phyloP scores from a whole-genome alignment of 192 early-diverging fungal genomes.

The Podila verticillata region DNA sequence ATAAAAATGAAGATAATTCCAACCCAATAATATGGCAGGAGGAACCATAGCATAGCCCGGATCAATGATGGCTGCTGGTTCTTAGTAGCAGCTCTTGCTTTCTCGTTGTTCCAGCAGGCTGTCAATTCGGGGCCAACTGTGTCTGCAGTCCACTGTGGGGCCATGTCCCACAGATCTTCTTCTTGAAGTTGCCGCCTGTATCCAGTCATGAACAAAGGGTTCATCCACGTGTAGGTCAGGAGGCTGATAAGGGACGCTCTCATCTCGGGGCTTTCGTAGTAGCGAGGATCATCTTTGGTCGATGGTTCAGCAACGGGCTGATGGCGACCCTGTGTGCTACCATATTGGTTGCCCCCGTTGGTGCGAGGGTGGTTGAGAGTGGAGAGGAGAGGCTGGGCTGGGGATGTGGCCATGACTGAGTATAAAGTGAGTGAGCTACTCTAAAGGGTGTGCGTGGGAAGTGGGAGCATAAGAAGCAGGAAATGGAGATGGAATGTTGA shows the following conservation, averaged over 20 bases:
- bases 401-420: background rate
- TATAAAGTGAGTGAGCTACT: background rate
- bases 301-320: background rate
- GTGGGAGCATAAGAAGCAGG: too few relatives aligned
- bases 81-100: background rate
- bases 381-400: background rate
- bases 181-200: constrained; percentile 35
- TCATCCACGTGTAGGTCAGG: constrained; percentile 41
- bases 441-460: background rate
- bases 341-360: background rate
- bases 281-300: background rate
- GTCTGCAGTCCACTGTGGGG: constrained; percentile 21
- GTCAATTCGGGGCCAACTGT: background rate
- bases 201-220: constrained; percentile 43
- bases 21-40: constrained; percentile 18
- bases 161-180: constrained; percentile 44
- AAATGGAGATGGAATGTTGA: too few relatives aligned
- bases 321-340: background rate
- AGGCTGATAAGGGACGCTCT: constrained; percentile 30
- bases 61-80: constrained; percentile 15
- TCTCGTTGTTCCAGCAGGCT: constrained; percentile 17
- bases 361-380: background rate
- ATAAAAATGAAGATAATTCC: constrained; percentile 6
- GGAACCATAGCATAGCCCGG: constrained; percentile 12
- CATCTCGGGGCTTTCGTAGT: constrained; percentile 15